Conservation (phyloP, 176 grass and related monocot species). For the Phoenix dactylifera region DNA sequence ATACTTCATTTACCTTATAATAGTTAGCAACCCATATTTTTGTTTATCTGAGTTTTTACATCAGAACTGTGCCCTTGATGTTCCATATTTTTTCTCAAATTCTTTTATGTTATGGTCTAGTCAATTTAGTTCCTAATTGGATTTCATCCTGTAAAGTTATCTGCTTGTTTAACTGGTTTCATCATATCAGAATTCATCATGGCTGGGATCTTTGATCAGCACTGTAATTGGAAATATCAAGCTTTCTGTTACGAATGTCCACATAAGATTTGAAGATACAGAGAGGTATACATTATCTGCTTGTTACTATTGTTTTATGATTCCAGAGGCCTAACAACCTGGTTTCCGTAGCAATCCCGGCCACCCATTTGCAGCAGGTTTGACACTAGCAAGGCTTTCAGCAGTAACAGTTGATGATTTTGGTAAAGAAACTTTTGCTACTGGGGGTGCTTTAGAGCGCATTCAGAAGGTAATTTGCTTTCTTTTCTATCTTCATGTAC, state of each 20-base stretch:
- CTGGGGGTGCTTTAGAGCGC: slow-evolving; percentile 76
- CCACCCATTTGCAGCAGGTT: slow-evolving; percentile 78
- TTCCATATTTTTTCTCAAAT: too few species aligned
- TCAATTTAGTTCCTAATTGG: too few species aligned
- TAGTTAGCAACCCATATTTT: too few species aligned
- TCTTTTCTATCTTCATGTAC: slow-evolving; percentile 10
- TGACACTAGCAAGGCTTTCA: slow-evolving; percentile 78
- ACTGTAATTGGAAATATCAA: slow-evolving; percentile 96
- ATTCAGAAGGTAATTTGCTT: slow-evolving; percentile 58
- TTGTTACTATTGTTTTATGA: slow-evolving; percentile 16
- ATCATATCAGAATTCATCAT: slow-evolving; percentile 71
- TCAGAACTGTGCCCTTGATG: too few species aligned
- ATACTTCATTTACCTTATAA: too few species aligned
- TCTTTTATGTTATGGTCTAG: too few species aligned
- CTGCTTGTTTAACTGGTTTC: slow-evolving; percentile 8
- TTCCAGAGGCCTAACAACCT: slow-evolving; percentile 22
- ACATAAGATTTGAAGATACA: slow-evolving; percentile 90
- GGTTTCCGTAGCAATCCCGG: slow-evolving; percentile 85
- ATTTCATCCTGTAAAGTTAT: too few species aligned
- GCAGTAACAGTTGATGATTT: slow-evolving; percentile 86
- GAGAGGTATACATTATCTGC: slow-evolving; percentile 57
- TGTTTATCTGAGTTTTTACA: too few species aligned
- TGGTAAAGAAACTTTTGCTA: slow-evolving; percentile 87
- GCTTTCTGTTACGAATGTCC: slow-evolving; percentile 81
- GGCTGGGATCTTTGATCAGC: slow-evolving; percentile 86